Evolutionary conservation across 306 rosid genomes (phyloP).

Genomic region (Albizia julibrissin): DNA sequence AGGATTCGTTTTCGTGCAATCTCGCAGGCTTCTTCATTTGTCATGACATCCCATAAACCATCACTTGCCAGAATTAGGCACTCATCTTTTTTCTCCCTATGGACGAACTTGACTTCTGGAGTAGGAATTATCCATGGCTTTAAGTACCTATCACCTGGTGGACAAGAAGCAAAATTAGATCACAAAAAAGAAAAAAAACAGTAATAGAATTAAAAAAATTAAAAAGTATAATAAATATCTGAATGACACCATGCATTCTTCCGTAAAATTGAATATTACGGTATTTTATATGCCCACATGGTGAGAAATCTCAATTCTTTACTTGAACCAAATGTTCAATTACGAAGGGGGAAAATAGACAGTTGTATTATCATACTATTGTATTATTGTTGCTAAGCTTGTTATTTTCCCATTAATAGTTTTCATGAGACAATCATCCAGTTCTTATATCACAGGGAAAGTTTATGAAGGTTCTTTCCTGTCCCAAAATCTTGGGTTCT

Average conservation of each 20-base stretch:
- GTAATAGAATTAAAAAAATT: not conserved
- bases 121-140: conserved; percentile 78
- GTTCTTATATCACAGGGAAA: not conserved
- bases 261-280: not conserved
- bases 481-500: not conserved
- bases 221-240: not conserved
- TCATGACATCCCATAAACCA: conserved; percentile 84
- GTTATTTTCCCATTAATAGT: not conserved
- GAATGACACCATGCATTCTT: not conserved
- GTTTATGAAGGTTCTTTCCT: not conserved
- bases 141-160: conserved; percentile 71
- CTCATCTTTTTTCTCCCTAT: conserved; percentile 62
- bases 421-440: not conserved
- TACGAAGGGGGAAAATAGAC: not conserved
- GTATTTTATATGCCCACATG: not conserved
- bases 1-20: conserved; percentile 71
- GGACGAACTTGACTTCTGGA: conserved; percentile 61
- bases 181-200: not conserved
- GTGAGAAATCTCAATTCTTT: not conserved
- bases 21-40: conserved; percentile 75
- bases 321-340: not conserved
- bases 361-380: not conserved
- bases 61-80: conserved; percentile 79
- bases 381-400: not conserved
- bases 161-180: conserved; percentile 5